Conservation (phyloP, 2,329 filamentous ascomycete genomes). For the Aspergillus udagawae region DNA sequence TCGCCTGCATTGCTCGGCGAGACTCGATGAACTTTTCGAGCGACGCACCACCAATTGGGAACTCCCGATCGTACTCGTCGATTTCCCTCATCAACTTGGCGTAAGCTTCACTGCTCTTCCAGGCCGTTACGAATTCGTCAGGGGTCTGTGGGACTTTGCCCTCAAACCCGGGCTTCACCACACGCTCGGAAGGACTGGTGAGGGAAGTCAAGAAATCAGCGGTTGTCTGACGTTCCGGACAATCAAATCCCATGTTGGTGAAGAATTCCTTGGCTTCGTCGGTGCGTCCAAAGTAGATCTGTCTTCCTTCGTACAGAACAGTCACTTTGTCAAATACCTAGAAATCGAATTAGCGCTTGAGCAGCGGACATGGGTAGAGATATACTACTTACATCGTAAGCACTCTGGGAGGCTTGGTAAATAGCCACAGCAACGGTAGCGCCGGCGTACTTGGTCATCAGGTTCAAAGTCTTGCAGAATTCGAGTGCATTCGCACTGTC, state of each 20-base stretch:
- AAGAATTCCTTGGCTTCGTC: constrained; percentile 62
- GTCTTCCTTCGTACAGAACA: constrained; percentile 69
- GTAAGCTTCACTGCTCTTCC: constrained; percentile 53
- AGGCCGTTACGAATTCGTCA: constrained; percentile 61
- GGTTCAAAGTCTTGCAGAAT: constrained; percentile 51
- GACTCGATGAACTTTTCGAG: constrained; percentile 40
- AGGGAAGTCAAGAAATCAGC: constrained; percentile 69
- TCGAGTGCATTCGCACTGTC: constrained; percentile 55
- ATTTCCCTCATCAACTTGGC: constrained; percentile 40
- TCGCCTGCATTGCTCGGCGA: constrained; percentile 42
- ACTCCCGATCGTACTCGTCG: constrained; percentile 40
- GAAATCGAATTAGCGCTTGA: constrained; percentile 6
- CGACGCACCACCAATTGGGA: constrained; percentile 41
- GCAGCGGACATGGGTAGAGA: background rate
- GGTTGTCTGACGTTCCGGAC: constrained; percentile 64
- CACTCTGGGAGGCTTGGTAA: constrained; percentile 49
- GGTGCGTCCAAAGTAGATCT: constrained; percentile 72
- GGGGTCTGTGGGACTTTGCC: constrained; percentile 62
- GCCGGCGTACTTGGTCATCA: constrained; percentile 48
- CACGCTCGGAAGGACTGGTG: constrained; percentile 61
- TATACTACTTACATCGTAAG: constrained; percentile 43
- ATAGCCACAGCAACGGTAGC: constrained; percentile 54
- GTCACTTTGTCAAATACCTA: constrained; percentile 67
- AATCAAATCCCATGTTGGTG: constrained; percentile 65
- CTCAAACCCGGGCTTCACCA: constrained; percentile 57